Percentiles rank a stretch among this genome's conserved stretches.
Evolutionary conservation across 257 asterid genomes (phyloP).

Genomic region (Voacanga thouarsii): DNA sequence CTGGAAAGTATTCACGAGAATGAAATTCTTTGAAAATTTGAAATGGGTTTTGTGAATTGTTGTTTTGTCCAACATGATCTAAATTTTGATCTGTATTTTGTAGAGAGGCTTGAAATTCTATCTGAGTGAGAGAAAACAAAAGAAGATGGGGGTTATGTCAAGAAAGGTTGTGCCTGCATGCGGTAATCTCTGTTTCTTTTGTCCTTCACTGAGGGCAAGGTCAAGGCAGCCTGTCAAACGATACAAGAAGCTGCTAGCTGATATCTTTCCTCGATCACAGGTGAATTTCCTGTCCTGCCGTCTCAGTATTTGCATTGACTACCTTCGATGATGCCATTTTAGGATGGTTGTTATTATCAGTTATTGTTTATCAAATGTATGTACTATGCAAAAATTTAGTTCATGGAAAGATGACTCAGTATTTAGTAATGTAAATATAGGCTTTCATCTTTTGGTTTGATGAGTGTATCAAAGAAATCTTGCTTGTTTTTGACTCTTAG

Average conservation of each 20-base stretch:
- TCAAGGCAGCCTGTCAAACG: slow-evolving; percentile 57
- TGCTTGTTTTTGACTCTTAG: not conserved
- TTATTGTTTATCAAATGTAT: not conserved
- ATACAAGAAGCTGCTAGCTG: slow-evolving; percentile 48
- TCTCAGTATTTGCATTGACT: not conserved
- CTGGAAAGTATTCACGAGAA: not conserved
- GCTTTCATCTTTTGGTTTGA: not conserved
- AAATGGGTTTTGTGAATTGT: not conserved
- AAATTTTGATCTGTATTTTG: not conserved
- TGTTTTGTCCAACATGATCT: not conserved
- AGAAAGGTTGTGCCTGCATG: slow-evolving; percentile 53
- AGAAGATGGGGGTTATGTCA: slow-evolving; percentile 51
- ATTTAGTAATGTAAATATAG: not conserved
- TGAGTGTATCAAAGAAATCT: not conserved
- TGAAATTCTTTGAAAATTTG: not conserved
- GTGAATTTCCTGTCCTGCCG: slow-evolving; percentile 13
- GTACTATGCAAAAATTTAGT: not conserved
- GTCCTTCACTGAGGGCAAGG: slow-evolving; percentile 52
- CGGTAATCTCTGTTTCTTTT: slow-evolving; percentile 45
- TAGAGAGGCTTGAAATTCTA: slow-evolving; percentile 22
- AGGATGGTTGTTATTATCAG: not conserved
- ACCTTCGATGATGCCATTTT: not conserved
- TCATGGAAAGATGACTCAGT: not conserved
- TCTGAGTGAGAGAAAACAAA: not conserved
- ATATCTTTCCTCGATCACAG: slow-evolving; percentile 50